Evolutionary conservation across 352 stramenopile species (phyloP), one percentile per base, ranked within the genome.

Genomic region (Phytophthora syringae): DNA sequence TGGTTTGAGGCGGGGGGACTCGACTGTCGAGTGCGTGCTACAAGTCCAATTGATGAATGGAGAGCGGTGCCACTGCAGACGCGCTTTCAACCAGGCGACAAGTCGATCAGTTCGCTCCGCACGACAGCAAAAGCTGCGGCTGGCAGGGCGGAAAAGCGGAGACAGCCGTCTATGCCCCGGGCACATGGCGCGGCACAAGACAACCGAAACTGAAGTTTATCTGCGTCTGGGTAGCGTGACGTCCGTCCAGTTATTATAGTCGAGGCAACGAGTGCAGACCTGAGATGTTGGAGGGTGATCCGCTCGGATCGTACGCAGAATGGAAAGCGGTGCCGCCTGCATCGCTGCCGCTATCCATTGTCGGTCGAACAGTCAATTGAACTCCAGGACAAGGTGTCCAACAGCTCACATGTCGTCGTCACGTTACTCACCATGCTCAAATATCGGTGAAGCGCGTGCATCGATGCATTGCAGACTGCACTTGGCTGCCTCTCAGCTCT

Each of bases 81-180:
- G 16, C 13, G 18, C 34, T 60, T 50, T 52, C 60, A 64, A 69
- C 60, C 36, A 57, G 34, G 57, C 60, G 48, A 70, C 40, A 47
- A 32, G 32, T 28, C 42, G 21, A 48, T 65, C 62, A 60, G 56
- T 61, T 40, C 52, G 24, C 63, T 69, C 60, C 51, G 60, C 52
- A 69, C 60, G 60, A 69, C 53, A 69, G 32, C 7, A 60, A 37
- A 28, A 64, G 45, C n/a, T 64, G 56, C 48, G 45, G 56, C 34
- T 44, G 16, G 28, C 25, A 60, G 60, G 60, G 51, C 25, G 43
- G 43, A 56, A 20, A 64, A 43, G n/a, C 20, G 20, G 32, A 16
- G 11, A 37, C 37, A 10, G 36, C 7, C 28, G 27, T 70, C 32
- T 59, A 59, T 70, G 39, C 45, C 30, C 61, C 25, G 6, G 44